phyloP scores from a whole-genome alignment of 2,329 filamentous ascomycete species.

The Hyphodiscus sp. region DNA sequence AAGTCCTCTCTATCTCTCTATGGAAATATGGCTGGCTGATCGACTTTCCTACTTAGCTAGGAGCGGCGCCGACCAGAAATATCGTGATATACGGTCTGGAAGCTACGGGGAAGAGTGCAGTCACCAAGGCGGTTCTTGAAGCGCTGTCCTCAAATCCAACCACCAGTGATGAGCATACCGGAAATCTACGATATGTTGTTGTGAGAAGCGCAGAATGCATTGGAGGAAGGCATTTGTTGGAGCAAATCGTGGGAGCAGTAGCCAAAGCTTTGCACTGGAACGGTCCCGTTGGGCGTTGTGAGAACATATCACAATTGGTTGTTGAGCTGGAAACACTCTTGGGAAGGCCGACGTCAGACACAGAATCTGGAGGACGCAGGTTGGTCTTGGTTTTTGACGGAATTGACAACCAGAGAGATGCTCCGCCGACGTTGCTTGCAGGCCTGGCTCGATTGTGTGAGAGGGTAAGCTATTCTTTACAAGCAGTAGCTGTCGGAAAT shows the following conservation, averaged over 20 bases:
- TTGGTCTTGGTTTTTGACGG: slow-evolving; percentile 85
- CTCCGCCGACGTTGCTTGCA: slow-evolving; percentile 69
- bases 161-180: slow-evolving; percentile 48
- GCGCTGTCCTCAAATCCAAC: slow-evolving; percentile 41
- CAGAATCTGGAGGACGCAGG: slow-evolving; percentile 34
- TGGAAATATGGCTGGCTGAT: neutral
- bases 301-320: slow-evolving; percentile 70
- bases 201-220: slow-evolving; percentile 71
- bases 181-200: slow-evolving; percentile 50
- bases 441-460: slow-evolving; percentile 78
- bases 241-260: slow-evolving; percentile 58
- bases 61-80: slow-evolving; percentile 34
- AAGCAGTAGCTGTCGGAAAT: neutral
- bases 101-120: slow-evolving; percentile 77
- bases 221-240: slow-evolving; percentile 69
- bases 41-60: slow-evolving; percentile 1
- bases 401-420: slow-evolving; percentile 78
- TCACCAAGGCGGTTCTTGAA: slow-evolving; percentile 57
- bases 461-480: slow-evolving; percentile 47
- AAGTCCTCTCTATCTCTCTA: neutral
- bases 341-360: slow-evolving; percentile 15
- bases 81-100: slow-evolving; percentile 79
- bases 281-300: slow-evolving; percentile 57
- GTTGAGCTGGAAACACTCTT: slow-evolving; percentile 66
- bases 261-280: slow-evolving; percentile 43